These are phyloP conservation scores for Paecilomyces sp. DNA, from an alignment of 2,329 filamentous ascomycete species.

Conservation along the genomic window DNA sequence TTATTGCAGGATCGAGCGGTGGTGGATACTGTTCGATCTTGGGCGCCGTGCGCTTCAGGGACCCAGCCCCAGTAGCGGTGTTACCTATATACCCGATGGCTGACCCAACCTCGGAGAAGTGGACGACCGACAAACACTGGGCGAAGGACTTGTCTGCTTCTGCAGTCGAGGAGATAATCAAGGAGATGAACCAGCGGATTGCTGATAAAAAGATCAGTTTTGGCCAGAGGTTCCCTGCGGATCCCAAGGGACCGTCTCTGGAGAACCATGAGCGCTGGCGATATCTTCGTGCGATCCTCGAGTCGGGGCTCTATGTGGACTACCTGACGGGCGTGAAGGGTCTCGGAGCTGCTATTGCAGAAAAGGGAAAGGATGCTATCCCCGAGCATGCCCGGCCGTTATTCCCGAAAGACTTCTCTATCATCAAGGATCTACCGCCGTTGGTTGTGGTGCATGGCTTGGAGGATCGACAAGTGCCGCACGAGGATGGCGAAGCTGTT, in stretches of 20 bases:
- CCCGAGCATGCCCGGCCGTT: neutral
- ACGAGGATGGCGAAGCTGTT: neutral
- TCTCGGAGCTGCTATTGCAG: neutral
- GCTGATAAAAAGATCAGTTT: neutral
- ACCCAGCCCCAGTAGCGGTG: neutral
- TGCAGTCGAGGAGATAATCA: neutral
- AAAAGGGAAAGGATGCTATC: neutral
- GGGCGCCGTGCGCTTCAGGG: neutral
- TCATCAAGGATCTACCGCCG: neutral
- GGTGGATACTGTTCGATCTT: constrained; percentile 2
- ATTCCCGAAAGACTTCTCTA: neutral
- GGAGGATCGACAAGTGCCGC: neutral
- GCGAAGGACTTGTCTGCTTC: neutral
- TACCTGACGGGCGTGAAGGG: constrained; percentile 2
- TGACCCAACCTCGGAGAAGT: neutral
- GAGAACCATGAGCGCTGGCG: neutral
- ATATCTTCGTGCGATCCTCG: neutral
- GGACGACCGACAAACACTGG: neutral
- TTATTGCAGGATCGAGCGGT: constrained; percentile 1
- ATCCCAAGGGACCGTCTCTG: neutral
- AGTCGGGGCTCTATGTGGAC: neutral
- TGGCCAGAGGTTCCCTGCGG: constrained; percentile 1
- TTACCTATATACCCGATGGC: constrained; percentile 1
- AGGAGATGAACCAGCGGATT: neutral
- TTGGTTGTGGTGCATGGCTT: constrained; percentile 1